A percentile compares a stretch with the other conserved stretches of the same genome.
These are phyloP conservation scores for Sporopachydermia cereana DNA, from an alignment of 1,139 yeast species.

Conservation along the genomic window DNA sequence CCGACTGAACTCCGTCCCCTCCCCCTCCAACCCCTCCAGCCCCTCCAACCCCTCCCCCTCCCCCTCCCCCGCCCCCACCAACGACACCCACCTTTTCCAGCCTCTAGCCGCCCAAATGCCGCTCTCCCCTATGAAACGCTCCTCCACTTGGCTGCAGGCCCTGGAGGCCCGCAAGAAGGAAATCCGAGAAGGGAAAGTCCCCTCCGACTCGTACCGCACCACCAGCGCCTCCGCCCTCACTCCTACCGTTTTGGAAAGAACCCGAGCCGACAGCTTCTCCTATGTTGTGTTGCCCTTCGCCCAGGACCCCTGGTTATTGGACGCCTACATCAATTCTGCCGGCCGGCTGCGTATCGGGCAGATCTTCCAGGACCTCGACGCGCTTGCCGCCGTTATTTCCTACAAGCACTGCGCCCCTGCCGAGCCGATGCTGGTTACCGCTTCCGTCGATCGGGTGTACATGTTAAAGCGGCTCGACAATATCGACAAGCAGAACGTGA, in stretches of 20 bases:
- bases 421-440: constrained; percentile 87
- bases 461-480: constrained; percentile 80
- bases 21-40: background rate
- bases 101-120: constrained; percentile 23
- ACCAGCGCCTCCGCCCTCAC: constrained; percentile 43
- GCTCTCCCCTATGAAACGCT: constrained; percentile 25
- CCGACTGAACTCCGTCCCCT: background rate
- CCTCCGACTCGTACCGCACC: constrained; percentile 57
- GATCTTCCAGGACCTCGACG: constrained; percentile 83
- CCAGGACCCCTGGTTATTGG: constrained; percentile 72
- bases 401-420: constrained; percentile 83
- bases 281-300: constrained; percentile 70
- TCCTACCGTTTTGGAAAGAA: constrained; percentile 57
- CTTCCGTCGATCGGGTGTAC: constrained; percentile 84
- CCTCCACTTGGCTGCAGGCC: constrained; percentile 73
- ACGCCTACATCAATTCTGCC: constrained; percentile 76
- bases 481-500: constrained; percentile 60
- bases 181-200: constrained; percentile 53
- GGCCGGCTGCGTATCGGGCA: constrained; percentile 89
- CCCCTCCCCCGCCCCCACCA: background rate
- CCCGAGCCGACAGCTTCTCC: constrained; percentile 66
- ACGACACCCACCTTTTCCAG: constrained; percentile 21
- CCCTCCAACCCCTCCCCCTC: background rate
- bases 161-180: constrained; percentile 63
- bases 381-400: constrained; percentile 80